Base-by-base conservation (phyloP, 192 early-diverging fungal species). In the Coemansia aciculifera region DNA sequence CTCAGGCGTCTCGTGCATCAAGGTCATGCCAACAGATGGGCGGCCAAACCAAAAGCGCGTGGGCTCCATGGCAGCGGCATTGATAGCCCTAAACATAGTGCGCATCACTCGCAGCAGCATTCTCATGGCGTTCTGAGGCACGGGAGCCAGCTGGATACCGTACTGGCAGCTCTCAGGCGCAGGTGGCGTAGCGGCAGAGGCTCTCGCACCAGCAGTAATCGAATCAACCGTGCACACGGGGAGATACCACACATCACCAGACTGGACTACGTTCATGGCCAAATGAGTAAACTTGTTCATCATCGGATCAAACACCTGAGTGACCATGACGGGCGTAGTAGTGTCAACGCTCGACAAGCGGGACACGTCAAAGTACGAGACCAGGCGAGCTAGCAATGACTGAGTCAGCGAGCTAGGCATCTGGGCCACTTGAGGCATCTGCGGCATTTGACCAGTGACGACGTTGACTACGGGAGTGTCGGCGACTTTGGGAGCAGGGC, bases 31-130 rank as follows among this genome's bases (percentile, higher is more conserved):
- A 46, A n/a, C 5, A 46, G 44, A 19, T 7, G 44, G 44, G 44
- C 44, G n/a, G 44, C 44, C 44, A 46, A 46, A 46, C n/a, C 44
- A 43, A 43, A 43, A 43, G 42, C 42, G 42, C 42, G 42, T 43
- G 17, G 42, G 42, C 42, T 43, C 42, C 42, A 2, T 43, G 42
- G 42, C 42, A n/a, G 42, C 42, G 17, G 42, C 42, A 3, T 43
- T 17, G 42, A 43, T 43, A 17, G 42, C 42, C 42, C 42, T 43
- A 12, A 43, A 43, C 42, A 43, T 43, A 4, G 42, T 43, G 42
- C 42, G 42, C 42, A 13, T 17, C 12, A 43, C 13, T 17, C 42
- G 1, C 42, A 43, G 12, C 42, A 43, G 2, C 42, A 43, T 43
- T 15, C 42, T n/a, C 42, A 43, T 43, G 15, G 42, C 42, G 13